Evolutionary conservation across 1,284 basidiomycete species (phyloP).

Genomic region (Puccinia hordei): DNA sequence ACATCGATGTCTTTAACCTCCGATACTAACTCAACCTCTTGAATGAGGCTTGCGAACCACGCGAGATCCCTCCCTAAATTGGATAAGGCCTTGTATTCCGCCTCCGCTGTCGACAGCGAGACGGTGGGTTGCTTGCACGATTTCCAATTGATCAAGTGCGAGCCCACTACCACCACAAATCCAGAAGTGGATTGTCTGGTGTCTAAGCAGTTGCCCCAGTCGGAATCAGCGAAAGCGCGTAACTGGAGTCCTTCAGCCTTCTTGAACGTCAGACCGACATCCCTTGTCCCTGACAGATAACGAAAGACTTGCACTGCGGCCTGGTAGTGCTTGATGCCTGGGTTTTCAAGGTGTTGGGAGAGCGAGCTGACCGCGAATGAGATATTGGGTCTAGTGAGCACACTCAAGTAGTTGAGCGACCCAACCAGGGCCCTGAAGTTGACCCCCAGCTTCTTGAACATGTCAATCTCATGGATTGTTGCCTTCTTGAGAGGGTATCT

Average conservation of each 20-base stretch:
- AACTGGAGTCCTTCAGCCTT: background rate
- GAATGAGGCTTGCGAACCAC: background rate
- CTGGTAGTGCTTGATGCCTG: background rate
- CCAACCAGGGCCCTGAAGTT: constrained; percentile 9
- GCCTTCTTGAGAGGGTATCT: constrained; percentile 69
- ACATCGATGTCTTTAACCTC: too few species aligned
- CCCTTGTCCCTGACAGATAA: background rate
- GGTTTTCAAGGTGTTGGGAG: background rate
- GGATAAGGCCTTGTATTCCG: background rate
- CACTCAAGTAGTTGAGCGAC: background rate
- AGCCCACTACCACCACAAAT: background rate
- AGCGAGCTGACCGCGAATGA: background rate
- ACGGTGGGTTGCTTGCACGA: background rate
- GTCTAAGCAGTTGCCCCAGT: constrained; percentile 8
- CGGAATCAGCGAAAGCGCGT: background rate
- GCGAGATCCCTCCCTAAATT: background rate
- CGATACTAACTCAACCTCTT: background rate
- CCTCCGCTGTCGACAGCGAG: background rate
- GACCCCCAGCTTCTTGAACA: background rate
- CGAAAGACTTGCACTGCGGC: background rate
- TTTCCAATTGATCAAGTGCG: background rate
- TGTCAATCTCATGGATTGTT: background rate
- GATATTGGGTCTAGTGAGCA: background rate
- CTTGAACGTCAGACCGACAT: background rate
- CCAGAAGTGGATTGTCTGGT: background rate